These are phyloP conservation scores for Cytospora mali DNA, from an alignment of 2,329 filamentous ascomycete species.

Conservation along the genomic window DNA sequence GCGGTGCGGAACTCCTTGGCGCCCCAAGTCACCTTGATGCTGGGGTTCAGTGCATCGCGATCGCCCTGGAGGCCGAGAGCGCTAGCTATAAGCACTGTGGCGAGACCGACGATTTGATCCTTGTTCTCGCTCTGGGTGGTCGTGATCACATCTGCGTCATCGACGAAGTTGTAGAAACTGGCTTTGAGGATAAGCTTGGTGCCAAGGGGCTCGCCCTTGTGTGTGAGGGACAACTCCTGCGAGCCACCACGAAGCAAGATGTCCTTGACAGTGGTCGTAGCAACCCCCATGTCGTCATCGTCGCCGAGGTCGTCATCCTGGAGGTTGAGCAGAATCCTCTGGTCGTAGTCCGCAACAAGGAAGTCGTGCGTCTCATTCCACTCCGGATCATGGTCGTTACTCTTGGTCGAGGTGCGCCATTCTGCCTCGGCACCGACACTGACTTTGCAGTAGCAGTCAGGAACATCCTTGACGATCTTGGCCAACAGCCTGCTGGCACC, in stretches of 20 bases:
- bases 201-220: constrained; percentile 41
- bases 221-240: constrained; percentile 43
- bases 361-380: constrained; percentile 55
- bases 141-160: constrained; percentile 38
- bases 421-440: constrained; percentile 45
- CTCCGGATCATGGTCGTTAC: constrained; percentile 45
- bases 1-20: constrained; percentile 45
- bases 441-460: constrained; percentile 51
- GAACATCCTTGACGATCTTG: constrained; percentile 48
- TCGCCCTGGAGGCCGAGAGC: constrained; percentile 45
- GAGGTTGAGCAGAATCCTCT: constrained; percentile 44
- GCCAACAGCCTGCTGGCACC: constrained; percentile 38
- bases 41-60: constrained; percentile 48
- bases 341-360: constrained; percentile 48
- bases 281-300: constrained; percentile 49
- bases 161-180: constrained; percentile 46
- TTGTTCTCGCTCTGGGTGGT: constrained; percentile 33
- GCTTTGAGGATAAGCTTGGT: constrained; percentile 42
- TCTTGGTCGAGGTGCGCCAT: constrained; percentile 47
- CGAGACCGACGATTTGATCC: constrained; percentile 43
- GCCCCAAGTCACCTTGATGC: constrained; percentile 48
- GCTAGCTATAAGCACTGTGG: constrained; percentile 47
- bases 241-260: constrained; percentile 46
- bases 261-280: constrained; percentile 43
- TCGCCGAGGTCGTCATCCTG: constrained; percentile 46